A percentile compares a stretch with the other conserved stretches of the same genome.
These are phyloP conservation scores for Sporothrix protearum DNA, from an alignment of 2,329 filamentous ascomycete species.

Conservation along the genomic window DNA sequence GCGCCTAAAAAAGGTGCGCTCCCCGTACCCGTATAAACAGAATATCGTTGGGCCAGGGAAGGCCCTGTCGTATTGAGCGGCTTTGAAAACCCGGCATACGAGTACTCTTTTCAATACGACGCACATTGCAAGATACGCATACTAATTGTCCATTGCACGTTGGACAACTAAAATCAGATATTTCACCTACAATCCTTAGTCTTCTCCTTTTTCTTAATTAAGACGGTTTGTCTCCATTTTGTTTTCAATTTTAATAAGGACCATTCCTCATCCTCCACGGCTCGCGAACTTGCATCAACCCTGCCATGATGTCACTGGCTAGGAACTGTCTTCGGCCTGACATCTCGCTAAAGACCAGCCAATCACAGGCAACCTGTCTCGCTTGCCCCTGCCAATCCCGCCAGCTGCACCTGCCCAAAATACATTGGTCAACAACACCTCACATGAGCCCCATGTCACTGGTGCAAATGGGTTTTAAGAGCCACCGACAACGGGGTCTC, in stretches of 20 bases:
- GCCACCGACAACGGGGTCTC: not conserved
- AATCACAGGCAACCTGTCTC: slow-evolving; percentile 37
- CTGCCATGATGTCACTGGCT: slow-evolving; percentile 12
- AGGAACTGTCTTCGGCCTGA: not conserved
- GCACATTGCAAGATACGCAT: not conserved
- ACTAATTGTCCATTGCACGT: not conserved
- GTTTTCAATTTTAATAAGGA: not conserved
- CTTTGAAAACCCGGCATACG: not conserved
- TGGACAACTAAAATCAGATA: not conserved
- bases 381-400: slow-evolving; percentile 32
- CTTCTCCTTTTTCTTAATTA: not conserved
- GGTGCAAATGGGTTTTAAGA: not conserved
- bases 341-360: slow-evolving; percentile 36
- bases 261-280: not conserved
- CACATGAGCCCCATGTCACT: not conserved
- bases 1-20: not conserved
- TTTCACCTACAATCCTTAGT: not conserved
- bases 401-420: not conserved
- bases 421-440: not conserved
- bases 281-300: not conserved
- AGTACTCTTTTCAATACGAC: not conserved
- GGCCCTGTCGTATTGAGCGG: not conserved
- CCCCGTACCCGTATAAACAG: not conserved
- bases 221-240: not conserved
- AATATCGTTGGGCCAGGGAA: not conserved